These are phyloP conservation scores for Cutaneotrichosporon sp. DNA, from an alignment of 1,284 basidiomycete genomes.

Conservation along the genomic window DNA sequence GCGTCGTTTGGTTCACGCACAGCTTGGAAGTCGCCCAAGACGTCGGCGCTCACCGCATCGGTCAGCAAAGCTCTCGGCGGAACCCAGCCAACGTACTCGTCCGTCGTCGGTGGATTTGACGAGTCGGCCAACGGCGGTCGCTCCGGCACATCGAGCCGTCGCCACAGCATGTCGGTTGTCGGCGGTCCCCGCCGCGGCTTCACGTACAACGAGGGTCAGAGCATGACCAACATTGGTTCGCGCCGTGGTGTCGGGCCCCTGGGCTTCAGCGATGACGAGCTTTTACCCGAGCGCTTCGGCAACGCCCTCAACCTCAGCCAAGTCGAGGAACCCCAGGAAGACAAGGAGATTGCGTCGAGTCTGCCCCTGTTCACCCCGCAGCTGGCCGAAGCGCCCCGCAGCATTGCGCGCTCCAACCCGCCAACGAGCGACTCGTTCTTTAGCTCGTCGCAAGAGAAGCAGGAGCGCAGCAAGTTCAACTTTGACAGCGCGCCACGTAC, in stretches of 20 bases:
- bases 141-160: slow-evolving; percentile 67
- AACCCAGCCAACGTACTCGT: slow-evolving; percentile 21
- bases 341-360: slow-evolving; percentile 8
- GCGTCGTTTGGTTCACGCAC: slow-evolving; percentile 21
- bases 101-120: slow-evolving; percentile 31
- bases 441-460: slow-evolving; percentile 16
- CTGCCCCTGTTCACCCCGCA: slow-evolving; percentile 17
- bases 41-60: slow-evolving; percentile 28
- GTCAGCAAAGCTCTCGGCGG: slow-evolving; percentile 29
- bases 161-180: slow-evolving; percentile 80
- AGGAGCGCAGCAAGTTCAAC: slow-evolving; percentile 12
- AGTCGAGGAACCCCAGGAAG: slow-evolving; percentile 47
- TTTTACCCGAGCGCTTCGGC: slow-evolving; percentile 58
- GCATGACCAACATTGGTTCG: slow-evolving; percentile 61
- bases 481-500: slow-evolving; percentile 2
- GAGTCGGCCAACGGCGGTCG: slow-evolving; percentile 23
- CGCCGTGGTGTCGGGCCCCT: slow-evolving; percentile 27
- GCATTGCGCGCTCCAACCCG: slow-evolving; percentile 10
- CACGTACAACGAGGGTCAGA: slow-evolving; percentile 52
- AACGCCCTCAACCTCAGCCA: slow-evolving; percentile 59
- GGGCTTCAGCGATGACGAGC: slow-evolving; percentile 69
- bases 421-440: slow-evolving; percentile 12
- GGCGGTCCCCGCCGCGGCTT: slow-evolving; percentile 40
- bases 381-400: slow-evolving; percentile 4
- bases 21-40: slow-evolving; percentile 22